phyloP scores from a whole-genome alignment of 2,329 filamentous ascomycete genomes.

The Cytospora piceae region DNA sequence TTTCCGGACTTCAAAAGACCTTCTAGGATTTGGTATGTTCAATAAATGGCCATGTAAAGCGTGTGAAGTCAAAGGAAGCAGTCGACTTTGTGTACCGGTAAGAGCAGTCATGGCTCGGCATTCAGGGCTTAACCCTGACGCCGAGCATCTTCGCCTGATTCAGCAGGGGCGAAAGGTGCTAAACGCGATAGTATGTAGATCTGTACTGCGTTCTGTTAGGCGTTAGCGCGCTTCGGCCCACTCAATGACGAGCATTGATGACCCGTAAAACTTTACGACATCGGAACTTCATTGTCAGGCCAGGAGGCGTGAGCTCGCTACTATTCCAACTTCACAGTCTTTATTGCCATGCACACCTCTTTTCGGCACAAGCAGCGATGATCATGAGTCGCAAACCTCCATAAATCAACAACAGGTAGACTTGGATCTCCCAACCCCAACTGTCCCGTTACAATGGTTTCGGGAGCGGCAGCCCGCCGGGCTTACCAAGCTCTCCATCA shows the following conservation, averaged over 20 bases:
- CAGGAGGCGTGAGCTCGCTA: background rate
- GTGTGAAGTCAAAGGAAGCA: too few relatives aligned
- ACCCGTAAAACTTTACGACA: constrained; percentile 19
- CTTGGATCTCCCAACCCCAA: constrained; percentile 1
- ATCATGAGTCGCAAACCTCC: constrained; percentile 22
- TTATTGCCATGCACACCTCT: constrained; percentile 4
- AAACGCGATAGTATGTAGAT: background rate
- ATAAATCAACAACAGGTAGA: constrained; percentile 23
- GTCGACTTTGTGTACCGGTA: too few relatives aligned
- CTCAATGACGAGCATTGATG: constrained; percentile 21
- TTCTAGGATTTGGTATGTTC: too few relatives aligned
- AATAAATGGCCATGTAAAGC: too few relatives aligned
- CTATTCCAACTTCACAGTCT: background rate
- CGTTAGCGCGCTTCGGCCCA: background rate
- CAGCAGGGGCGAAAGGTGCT: too few relatives aligned
- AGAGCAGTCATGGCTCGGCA: too few relatives aligned
- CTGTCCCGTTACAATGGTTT: constrained; percentile 46
- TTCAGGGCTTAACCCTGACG: background rate
- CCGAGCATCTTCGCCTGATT: too few relatives aligned
- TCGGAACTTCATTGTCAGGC: constrained; percentile 4
- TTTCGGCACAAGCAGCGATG: constrained; percentile 15
- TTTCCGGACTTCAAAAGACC: too few relatives aligned
- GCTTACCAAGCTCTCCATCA: constrained; percentile 30
- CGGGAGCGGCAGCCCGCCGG: constrained; percentile 51
- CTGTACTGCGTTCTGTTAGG: background rate